Percentiles rank a stretch among this genome's conserved stretches.
Evolutionary conservation across 2,329 filamentous ascomycete genomes (phyloP).

Genomic region (Fusarium clavum): DNA sequence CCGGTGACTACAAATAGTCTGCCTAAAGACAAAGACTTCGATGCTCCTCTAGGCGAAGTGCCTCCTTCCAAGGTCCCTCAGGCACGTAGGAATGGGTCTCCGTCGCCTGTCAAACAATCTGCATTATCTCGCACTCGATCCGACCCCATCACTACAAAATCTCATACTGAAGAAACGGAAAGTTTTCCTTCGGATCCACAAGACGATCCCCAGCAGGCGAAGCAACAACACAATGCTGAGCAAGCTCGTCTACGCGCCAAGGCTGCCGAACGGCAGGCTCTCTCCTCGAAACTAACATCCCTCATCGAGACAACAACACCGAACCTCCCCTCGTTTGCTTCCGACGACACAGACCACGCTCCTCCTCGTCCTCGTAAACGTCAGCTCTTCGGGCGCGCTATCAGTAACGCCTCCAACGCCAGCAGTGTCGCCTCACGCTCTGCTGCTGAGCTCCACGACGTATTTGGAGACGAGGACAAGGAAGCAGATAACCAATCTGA

Average conservation of each 20-base stretch:
- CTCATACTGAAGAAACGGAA: constrained; percentile 5
- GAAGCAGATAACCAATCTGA: constrained; percentile 42
- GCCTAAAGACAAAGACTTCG: constrained; percentile 40
- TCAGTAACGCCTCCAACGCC: constrained; percentile 67
- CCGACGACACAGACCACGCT: constrained; percentile 29
- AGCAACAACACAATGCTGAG: constrained; percentile 35
- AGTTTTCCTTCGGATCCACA: not conserved
- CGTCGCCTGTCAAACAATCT: constrained; percentile 49
- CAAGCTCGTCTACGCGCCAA: constrained; percentile 47
- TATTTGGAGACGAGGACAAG: constrained; percentile 38
- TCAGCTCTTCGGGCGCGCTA: constrained; percentile 67
- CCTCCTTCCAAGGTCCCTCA: constrained; percentile 55
- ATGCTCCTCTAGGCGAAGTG: constrained; percentile 55
- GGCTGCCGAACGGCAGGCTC: constrained; percentile 55
- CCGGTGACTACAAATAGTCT: constrained; percentile 46
- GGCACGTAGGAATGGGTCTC: constrained; percentile 57
- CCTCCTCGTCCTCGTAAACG: constrained; percentile 53
- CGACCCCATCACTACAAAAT: constrained; percentile 45
- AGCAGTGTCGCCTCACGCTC: constrained; percentile 61
- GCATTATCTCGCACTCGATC: constrained; percentile 52
- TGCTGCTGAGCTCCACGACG: constrained; percentile 45
- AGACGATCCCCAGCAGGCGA: constrained; percentile 11
- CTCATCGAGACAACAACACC: constrained; percentile 53
- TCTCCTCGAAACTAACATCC: constrained; percentile 57
- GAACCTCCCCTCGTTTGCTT: constrained; percentile 26